Conservation (phyloP, 2,329 filamentous ascomycete genomes). For the Ceratocystis huliohia region DNA sequence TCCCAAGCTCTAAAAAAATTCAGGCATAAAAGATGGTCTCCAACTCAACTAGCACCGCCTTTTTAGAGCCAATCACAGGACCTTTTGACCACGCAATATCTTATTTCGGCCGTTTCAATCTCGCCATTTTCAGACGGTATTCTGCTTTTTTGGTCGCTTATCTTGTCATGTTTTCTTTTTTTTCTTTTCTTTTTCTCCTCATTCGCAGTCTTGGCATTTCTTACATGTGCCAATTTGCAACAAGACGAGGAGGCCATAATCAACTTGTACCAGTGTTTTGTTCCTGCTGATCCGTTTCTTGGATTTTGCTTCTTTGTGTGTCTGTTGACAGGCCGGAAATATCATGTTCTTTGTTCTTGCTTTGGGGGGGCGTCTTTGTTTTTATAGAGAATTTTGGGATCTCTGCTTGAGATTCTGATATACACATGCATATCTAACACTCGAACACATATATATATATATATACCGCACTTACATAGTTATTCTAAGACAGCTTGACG, state of each 20-base stretch:
- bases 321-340: neutral
- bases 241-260: neutral
- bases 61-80: neutral
- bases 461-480: neutral
- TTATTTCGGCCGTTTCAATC: neutral
- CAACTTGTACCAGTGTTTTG: slow-evolving; percentile 1
- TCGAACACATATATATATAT: neutral
- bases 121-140: neutral
- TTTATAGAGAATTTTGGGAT: neutral
- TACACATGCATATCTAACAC: neutral
- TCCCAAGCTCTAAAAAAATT: neutral
- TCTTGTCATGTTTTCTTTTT: neutral
- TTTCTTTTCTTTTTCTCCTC: slow-evolving; percentile 1
- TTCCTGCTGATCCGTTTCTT: neutral
- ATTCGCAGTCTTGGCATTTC: neutral
- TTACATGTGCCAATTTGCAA: neutral
- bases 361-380: neutral
- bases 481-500: too few relatives aligned
- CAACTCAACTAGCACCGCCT: neutral
- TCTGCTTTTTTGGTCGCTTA: slow-evolving; percentile 1
- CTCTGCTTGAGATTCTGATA: neutral
- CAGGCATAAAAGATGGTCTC: neutral
- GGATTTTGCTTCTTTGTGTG: neutral
- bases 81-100: neutral
- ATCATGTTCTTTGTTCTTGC: neutral